phyloP scores from a whole-genome alignment of 495 filamentous ascomycete species.

The Hypoxylon fuscum region DNA sequence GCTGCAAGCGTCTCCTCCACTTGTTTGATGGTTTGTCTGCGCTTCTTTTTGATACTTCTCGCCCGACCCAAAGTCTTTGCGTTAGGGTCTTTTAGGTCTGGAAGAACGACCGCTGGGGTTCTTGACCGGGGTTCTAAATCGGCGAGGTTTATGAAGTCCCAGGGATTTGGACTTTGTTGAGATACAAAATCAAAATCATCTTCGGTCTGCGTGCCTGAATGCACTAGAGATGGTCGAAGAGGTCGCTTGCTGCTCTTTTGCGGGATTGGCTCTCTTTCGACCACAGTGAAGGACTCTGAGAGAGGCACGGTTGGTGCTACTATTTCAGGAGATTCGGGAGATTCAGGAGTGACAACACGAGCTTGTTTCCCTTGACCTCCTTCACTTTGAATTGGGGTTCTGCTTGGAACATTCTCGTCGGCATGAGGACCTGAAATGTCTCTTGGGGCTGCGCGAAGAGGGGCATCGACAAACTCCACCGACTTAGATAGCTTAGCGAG shows the following conservation, averaged over 20 bases:
- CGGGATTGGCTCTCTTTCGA: constrained; percentile 44
- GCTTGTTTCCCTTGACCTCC: constrained; percentile 16
- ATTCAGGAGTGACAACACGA: constrained; percentile 27
- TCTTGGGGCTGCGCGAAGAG: background rate
- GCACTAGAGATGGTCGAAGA: constrained; percentile 29
- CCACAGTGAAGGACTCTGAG: constrained; percentile 50
- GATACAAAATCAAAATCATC: constrained; percentile 28
- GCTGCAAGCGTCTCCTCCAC: constrained; percentile 58
- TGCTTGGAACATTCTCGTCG: background rate
- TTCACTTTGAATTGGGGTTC: constrained; percentile 8
- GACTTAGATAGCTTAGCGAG: background rate
- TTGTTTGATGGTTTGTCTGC: constrained; percentile 50
- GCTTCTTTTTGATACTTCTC: constrained; percentile 49
- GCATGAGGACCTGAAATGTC: background rate
- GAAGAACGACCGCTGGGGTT: constrained; percentile 55
- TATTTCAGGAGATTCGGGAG: constrained; percentile 44
- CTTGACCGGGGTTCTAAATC: constrained; percentile 50
- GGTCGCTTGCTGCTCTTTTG: constrained; percentile 39
- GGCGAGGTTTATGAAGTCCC: constrained; percentile 18
- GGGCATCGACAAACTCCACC: constrained; percentile 5
- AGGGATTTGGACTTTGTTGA: constrained; percentile 12
- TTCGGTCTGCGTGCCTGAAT: constrained; percentile 52
- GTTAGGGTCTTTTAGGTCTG: constrained; percentile 53
- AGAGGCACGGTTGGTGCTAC: constrained; percentile 44
- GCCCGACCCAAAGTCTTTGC: constrained; percentile 50